Evolutionary conservation across 2,329 filamentous ascomycete genomes (phyloP), one percentile per base, ranked within the genome.

Genomic region (Paracoccidioides lutzii): DNA sequence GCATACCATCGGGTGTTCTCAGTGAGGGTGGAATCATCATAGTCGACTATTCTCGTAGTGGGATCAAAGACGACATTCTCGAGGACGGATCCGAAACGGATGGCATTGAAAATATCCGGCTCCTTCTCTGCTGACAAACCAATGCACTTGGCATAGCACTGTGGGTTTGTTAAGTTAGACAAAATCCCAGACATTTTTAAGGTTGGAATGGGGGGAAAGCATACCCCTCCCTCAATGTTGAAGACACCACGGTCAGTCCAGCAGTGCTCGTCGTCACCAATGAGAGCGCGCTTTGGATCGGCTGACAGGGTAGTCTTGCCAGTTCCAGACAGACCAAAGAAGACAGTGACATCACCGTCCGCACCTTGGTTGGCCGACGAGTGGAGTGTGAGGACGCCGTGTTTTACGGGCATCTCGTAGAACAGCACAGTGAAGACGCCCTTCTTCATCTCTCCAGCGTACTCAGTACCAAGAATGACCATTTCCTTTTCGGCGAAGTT

Each of bases 401-500:
- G 93, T 84, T 96, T 96, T 71, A 98, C 88, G 59, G 93, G 93
- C 90, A 97, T 98, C 80, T 98, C 93, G 80, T 97, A 98, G 82
- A 95, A 98, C 71, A 98, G 84, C 52, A 98, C 90, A 50, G 93
- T 98, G 81, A 98, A 98, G 74, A 98, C 82, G 66, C 93, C 90
- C 80, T 95, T 95, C 80, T 95, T 95, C 88, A 93, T 91, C 77
- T 91, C 88, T 67, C 91, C 91, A 57, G 93, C 93, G 70, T 98
- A 98, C 78, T 98, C 93, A 40, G 93, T 98, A 73, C 93, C 93
- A 57, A 98, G 84, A 71, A 98, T 98, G 65, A 98, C 93, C 93
- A 98, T 98, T 81, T 98, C 93, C 85, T 95, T 96, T 71, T 96
- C 90, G 70, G 87, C 87, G 67, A 98, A 98, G 84, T 98, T 98